Evolutionary conservation across 768 basidiomycete species (phyloP), one percentile per base, ranked within the genome.

Genomic region (Lentinula lateritia): DNA sequence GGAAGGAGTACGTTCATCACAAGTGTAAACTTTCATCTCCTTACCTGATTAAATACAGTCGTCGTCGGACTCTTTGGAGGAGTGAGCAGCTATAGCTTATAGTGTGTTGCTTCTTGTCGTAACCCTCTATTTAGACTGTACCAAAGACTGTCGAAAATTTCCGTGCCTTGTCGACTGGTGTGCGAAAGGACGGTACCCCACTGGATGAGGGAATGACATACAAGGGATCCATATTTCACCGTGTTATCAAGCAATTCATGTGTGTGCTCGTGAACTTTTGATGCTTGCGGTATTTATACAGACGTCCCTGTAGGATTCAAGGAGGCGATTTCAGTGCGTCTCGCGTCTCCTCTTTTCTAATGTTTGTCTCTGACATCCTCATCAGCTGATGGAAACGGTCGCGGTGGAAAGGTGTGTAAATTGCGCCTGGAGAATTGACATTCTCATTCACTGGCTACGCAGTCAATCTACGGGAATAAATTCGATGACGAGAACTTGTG

Each of bases 141-240:
- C 95, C 95, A 59, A 95, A 95, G 78, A 98, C 95, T 36, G 95
- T 80, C 28, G 95, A 95, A 82, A 98, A 98, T 84, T 98, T 98
- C 86, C 89, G 94, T 61, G 93, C 94, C 52, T 82, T 99, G 66
- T 79, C 92, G 12, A 92, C 93, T 41, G 92, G 95, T 61, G 79
- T 86, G 68, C 85, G 83, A 67, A 92, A 89, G 77, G 85, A 90
- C 61, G 92, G 91, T 63, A 80, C 81, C 1, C 55, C 55, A 2
- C 41, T 56, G 20, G 72, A 85, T 16, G 83, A 90, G 52, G 93
- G 88, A 16, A 96, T 82, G 70, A 95, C 95, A 9, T 99, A 94
- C 83, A 90, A 96, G 75, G 95, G 93, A 48, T 95, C 93, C 63
- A 88, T 88, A 67, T 99, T 99, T 86, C 96, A 99, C 77, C 90